Base-by-base conservation (phyloP, 805 yeast species). In the Hanseniaspora valbyensis region DNA sequence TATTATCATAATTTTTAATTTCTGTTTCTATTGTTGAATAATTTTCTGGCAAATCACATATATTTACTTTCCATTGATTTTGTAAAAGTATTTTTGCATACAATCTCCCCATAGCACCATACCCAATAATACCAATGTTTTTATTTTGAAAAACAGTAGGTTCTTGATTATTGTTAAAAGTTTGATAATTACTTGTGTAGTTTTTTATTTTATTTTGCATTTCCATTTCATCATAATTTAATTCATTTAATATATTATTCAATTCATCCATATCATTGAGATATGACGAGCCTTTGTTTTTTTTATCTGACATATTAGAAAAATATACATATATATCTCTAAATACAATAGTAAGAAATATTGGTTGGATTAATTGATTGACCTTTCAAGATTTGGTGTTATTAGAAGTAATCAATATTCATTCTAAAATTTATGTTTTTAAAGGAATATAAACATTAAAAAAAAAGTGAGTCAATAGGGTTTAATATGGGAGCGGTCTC, bases 61-160 rank as follows among this genome's bases (percentile, higher is more conserved):
- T 95, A 44, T 83, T 79, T 2, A 88, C 95, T 29, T 63, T 74
- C 95, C 95, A 87, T 1, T 96, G 96, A 2, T 87, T 89, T 48
- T 74, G 72, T 26, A 85, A 71, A 59, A 92, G 81, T 49, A 81
- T 67, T 19, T 73, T 70, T 52, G 97, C 96, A 61, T 92, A 92
- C 58, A 92, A 67, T 33, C 77, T 68, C 7, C 98, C 98, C 98
- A 92, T 92, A 64, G 90, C 97, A 28, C 98, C 98, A 32, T 90
- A 74, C 2, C 98, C 98, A 53, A 92, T 89, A 55, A 92, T 83
- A 1, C 98, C 98, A 42, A 92, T 75, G 19, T 70, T 71, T 61
- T 81, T 82, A 19, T 69, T 28, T 7, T 30, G 16, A 10, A 9
- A 4, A 14, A 30, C 7, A 30, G 13, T 30, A 4, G 5, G 6